Percentiles rank a stretch among this genome's conserved stretches.
Evolutionary conservation across 2,329 filamentous ascomycete genomes (phyloP).

Genomic region (Fusarium cicatricum): DNA sequence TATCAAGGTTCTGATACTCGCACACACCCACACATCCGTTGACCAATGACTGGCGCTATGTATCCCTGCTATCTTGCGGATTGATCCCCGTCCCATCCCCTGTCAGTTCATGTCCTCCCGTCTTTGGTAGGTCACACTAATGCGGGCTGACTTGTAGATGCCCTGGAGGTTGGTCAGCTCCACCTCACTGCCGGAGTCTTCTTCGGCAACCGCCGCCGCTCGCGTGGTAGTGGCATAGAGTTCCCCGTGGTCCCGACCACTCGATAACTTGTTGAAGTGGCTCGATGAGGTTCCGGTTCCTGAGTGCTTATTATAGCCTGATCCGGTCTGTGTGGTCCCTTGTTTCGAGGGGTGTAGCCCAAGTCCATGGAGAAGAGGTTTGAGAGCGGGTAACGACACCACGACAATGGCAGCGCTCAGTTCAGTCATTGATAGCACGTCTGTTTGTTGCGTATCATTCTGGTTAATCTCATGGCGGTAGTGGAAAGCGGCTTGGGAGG

Average conservation of each 20-base stretch:
- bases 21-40: background rate
- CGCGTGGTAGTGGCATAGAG: conserved; percentile 17
- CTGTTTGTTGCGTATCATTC: background rate
- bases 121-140: conserved; percentile 31
- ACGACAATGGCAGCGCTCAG: conserved; percentile 31
- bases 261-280: conserved; percentile 35
- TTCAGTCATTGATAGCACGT: conserved; percentile 35
- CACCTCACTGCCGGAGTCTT: conserved; percentile 37
- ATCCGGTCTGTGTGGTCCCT: conserved; percentile 20
- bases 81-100: background rate
- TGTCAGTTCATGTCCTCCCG: conserved; percentile 12
- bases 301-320: conserved; percentile 27
- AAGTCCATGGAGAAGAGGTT: conserved; percentile 29
- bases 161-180: conserved; percentile 33
- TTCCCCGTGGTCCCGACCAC: conserved; percentile 24
- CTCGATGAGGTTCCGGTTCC: conserved; percentile 6
- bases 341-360: conserved; percentile 28
- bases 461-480: background rate
- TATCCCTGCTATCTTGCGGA: too few species aligned
- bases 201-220: conserved; percentile 18
- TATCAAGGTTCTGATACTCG: background rate
- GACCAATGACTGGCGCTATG: background rate
- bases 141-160: conserved; percentile 37
- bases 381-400: conserved; percentile 31
- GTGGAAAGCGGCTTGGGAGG: too few species aligned